These are phyloP conservation scores for Penicillium verhagenii DNA, from an alignment of 495 filamentous ascomycete species.

Conservation along the genomic window DNA sequence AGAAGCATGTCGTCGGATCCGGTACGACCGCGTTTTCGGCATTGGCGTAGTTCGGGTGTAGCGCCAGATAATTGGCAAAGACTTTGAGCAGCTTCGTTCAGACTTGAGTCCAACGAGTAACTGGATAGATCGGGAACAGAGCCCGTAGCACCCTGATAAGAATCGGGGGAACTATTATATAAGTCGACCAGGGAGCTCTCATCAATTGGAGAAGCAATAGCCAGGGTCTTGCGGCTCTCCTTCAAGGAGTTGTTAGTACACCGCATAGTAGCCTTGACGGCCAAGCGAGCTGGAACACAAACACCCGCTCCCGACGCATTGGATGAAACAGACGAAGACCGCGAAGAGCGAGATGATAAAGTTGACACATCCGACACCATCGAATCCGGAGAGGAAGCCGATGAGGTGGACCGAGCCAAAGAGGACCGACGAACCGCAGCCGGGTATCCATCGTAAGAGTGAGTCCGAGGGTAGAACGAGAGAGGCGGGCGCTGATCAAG, in stretches of 20 bases:
- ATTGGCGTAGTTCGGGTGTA: conserved; percentile 31
- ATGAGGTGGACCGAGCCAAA: conserved; percentile 72
- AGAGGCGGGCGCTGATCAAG: conserved; percentile 48
- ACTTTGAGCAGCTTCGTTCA: conserved; percentile 61
- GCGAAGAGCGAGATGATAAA: conserved; percentile 58
- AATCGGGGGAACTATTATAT: conserved; percentile 58
- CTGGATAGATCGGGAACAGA: conserved; percentile 50
- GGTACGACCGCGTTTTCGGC: conserved; percentile 68
- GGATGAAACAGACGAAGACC: conserved; percentile 73
- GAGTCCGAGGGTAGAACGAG: conserved; percentile 55
- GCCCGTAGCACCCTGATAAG: conserved; percentile 52
- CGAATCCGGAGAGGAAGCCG: conserved; percentile 82
- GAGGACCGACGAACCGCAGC: conserved; percentile 66
- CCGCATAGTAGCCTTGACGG: conserved; percentile 80
- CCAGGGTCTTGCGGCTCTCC: conserved; percentile 40
- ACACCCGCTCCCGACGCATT: conserved; percentile 65
- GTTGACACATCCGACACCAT: conserved; percentile 82
- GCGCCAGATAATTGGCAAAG: conserved; percentile 62
- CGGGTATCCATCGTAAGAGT: conserved; percentile 46
- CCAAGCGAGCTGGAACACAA: conserved; percentile 64
- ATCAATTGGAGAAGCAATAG: conserved; percentile 45
- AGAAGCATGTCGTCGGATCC: conserved; percentile 64
- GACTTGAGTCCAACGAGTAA: conserved; percentile 44
- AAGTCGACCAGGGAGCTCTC: conserved; percentile 49
- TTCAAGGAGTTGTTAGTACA: conserved; percentile 60